Evolutionary conservation across 139 green algal genomes (phyloP).

Genomic region (Coelastrella sp.): DNA sequence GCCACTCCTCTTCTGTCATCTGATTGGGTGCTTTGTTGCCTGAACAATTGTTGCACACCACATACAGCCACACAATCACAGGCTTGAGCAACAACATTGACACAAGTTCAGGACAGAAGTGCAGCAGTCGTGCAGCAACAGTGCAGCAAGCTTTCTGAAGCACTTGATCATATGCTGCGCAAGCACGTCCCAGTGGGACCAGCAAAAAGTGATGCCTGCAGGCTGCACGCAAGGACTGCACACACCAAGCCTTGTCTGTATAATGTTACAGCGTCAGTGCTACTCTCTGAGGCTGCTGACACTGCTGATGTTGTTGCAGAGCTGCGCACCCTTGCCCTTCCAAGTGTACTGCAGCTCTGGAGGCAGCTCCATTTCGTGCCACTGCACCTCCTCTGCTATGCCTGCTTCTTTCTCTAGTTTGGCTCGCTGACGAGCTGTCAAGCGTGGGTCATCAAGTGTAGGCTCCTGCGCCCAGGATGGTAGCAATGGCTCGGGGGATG

Average conservation of each 20-base stretch:
- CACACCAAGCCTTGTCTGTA: too few relatives aligned
- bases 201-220: too few relatives aligned
- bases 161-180: too few relatives aligned
- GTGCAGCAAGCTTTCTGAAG: too few relatives aligned
- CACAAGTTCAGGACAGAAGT: too few relatives aligned
- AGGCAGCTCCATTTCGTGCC: conserved; percentile 40
- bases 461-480: background rate
- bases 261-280: too few relatives aligned
- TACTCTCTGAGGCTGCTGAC: background rate
- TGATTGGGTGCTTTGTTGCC: conserved; percentile 16
- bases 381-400: conserved; percentile 20
- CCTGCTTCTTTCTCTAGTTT: conserved; percentile 41
- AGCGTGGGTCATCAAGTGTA: background rate
- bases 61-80: too few relatives aligned
- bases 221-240: too few relatives aligned
- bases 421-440: conserved; percentile 33
- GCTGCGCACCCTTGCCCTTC: conserved; percentile 29
- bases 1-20: conserved; percentile 46
- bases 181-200: too few relatives aligned
- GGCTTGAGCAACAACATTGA: too few relatives aligned
- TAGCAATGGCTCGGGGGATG: background rate
- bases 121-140: too few relatives aligned
- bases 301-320: too few relatives aligned
- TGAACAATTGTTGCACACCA: background rate
- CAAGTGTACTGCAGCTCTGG: conserved; percentile 42